A percentile compares a stretch with the other conserved stretches of the same genome.
Evolutionary conservation across 176 grass and related monocot genomes (phyloP).

Genomic region (Oryza glaberrima): DNA sequence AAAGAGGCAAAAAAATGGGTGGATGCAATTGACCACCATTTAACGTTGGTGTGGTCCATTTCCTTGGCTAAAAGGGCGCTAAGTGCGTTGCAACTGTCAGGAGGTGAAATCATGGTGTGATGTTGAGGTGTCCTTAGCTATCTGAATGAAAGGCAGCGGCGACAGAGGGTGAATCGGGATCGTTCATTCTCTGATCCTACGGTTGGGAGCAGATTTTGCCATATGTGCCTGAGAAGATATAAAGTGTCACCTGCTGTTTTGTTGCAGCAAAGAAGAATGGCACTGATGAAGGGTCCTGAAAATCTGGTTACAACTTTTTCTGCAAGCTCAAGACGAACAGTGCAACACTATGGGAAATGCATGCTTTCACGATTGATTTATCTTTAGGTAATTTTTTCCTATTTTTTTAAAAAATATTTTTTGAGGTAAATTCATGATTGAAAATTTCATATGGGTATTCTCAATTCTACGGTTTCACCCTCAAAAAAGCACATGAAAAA

Average conservation of each 20-base stretch:
- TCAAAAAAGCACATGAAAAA: background rate
- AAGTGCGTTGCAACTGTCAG: constrained; percentile 22
- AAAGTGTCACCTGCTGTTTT: background rate
- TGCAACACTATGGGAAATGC: background rate
- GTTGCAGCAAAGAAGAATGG: background rate
- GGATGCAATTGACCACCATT: constrained; percentile 40
- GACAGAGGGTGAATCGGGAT: background rate
- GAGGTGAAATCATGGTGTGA: constrained; percentile 24
- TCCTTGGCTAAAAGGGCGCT: constrained; percentile 9
- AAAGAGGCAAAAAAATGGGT: constrained; percentile 41
- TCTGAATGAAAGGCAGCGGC: constrained; percentile 10
- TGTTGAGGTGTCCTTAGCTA: constrained; percentile 18
- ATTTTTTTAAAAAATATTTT: too few relatives aligned
- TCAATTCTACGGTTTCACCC: background rate
- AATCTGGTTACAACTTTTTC: background rate
- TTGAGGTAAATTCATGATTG: background rate
- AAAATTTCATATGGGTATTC: background rate
- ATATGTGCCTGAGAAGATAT: constrained; percentile 6
- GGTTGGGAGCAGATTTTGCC: background rate
- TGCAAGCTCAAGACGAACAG: background rate
- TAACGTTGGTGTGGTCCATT: constrained; percentile 35
- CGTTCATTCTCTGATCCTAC: background rate
- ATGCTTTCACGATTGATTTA: background rate
- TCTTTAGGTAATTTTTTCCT: too few relatives aligned
- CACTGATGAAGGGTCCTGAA: background rate